Percentiles rank a stretch among this genome's conserved stretches.
These are phyloP conservation scores for Magnolia changhungtana DNA, from an alignment of 164 flowering plant genomes.

Conservation along the genomic window DNA sequence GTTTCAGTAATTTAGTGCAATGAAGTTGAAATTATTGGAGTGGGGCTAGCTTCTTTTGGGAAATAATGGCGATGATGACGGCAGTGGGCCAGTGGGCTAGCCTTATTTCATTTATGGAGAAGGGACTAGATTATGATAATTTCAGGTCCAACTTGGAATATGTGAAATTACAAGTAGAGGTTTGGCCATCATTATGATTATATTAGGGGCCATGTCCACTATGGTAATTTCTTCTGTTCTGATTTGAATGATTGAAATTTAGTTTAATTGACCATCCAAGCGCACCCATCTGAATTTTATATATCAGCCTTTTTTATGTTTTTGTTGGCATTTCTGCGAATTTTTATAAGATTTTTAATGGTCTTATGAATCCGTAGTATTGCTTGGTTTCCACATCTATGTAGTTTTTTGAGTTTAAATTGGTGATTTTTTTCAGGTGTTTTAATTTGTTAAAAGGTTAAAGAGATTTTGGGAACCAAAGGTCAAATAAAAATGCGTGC, in stretches of 20 bases:
- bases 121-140: neutral
- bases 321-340: neutral
- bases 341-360: no score
- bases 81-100: neutral
- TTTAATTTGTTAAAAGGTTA: neutral
- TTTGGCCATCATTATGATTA: no score
- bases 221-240: neutral
- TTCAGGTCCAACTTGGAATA: neutral
- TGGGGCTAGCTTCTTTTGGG: neutral
- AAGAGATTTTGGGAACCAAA: conserved; percentile 1
- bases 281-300: neutral
- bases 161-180: neutral
- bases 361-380: neutral
- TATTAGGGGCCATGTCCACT: neutral
- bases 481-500: conserved; percentile 53
- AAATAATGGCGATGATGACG: neutral
- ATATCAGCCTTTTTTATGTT: neutral
- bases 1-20: neutral
- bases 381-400: neutral
- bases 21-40: neutral
- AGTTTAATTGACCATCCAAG: neutral
- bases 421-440: neutral
- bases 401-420: neutral
- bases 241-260: neutral
- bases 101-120: neutral